These are phyloP conservation scores for Globisporangium parvum DNA, from an alignment of 352 stramenopile species.

Conservation along the genomic window DNA sequence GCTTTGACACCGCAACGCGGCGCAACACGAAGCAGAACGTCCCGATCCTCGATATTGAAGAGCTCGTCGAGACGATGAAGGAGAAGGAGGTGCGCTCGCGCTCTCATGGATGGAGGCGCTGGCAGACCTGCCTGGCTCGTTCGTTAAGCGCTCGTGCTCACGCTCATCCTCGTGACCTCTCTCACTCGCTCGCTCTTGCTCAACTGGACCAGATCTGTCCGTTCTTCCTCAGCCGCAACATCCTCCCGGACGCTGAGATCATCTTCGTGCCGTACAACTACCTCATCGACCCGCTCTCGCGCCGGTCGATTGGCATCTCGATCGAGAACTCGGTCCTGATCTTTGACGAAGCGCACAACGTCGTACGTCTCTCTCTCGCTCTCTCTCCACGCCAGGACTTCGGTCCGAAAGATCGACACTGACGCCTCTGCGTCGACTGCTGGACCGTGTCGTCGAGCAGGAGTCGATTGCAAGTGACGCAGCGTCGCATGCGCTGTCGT, in stretches of 20 bases:
- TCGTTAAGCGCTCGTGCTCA: neutral
- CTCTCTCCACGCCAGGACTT: neutral
- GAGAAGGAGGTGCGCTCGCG: conserved; percentile 42
- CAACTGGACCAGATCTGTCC: conserved; percentile 85
- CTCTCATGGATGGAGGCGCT: neutral
- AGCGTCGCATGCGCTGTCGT: conserved; percentile 95
- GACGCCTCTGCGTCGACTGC: neutral
- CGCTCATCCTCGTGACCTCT: neutral
- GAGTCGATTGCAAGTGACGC: conserved; percentile 91
- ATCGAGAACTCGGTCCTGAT: conserved; percentile 97
- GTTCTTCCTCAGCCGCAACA: conserved; percentile 94
- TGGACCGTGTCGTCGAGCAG: conserved; percentile 14
- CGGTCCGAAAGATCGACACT: neutral
- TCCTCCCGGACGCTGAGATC: conserved; percentile 92
- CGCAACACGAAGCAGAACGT: conserved; percentile 41
- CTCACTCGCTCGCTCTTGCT: conserved; percentile 1
- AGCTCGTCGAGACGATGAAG: conserved; percentile 89
- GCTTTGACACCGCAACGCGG: conserved; percentile 61
- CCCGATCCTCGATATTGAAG: conserved; percentile 98
- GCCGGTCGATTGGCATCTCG: conserved; percentile 90
- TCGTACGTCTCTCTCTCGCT: conserved; percentile 69
- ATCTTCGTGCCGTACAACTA: conserved; percentile 99
- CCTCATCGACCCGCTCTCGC: conserved; percentile 93
- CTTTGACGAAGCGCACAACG: conserved; percentile 99
- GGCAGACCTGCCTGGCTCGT: neutral